A percentile compares a stretch with the other conserved stretches of the same genome.
Conservation (phyloP, 23 red algal species). For the Gracilaria vermiculophylla region DNA sequence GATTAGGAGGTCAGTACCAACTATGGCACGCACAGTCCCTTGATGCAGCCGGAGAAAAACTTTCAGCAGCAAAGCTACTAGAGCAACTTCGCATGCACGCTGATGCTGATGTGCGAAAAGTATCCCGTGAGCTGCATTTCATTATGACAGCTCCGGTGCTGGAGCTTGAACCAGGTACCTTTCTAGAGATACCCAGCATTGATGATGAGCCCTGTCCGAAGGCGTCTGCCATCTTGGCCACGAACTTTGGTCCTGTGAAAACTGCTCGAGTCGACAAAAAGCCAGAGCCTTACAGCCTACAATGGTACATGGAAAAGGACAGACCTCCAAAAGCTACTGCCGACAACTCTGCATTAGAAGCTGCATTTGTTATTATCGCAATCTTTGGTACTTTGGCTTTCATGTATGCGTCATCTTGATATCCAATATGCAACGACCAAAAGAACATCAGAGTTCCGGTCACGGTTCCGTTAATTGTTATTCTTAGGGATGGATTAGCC, state of each 20-base stretch:
- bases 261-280: constrained; percentile 56
- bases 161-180: constrained; percentile 61
- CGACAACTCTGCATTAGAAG: constrained; percentile 45
- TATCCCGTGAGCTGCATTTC: constrained; percentile 76
- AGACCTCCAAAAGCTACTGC: constrained; percentile 22
- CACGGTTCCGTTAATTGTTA: too few species aligned
- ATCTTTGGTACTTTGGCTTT: constrained; percentile 38
- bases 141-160: constrained; percentile 85
- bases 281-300: constrained; percentile 80
- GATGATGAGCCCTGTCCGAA: constrained; percentile 46
- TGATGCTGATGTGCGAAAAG: constrained; percentile 83
- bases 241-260: constrained; percentile 25
- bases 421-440: neutral
- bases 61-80: constrained; percentile 57
- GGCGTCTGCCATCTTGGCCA: constrained; percentile 5
- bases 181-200: constrained; percentile 67
- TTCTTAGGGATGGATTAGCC: too few species aligned
- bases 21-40: constrained; percentile 93
- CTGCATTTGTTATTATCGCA: neutral
- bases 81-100: constrained; percentile 56
- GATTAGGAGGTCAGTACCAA: constrained; percentile 82
- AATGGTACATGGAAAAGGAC: constrained; percentile 90
- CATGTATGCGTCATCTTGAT: constrained; percentile 22
- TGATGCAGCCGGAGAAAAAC: constrained; percentile 81
- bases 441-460: too few species aligned